A percentile compares a stretch with the other conserved stretches of the same genome.
phyloP scores from a whole-genome alignment of 495 filamentous ascomycete genomes.

The Durotheca rogersii region DNA sequence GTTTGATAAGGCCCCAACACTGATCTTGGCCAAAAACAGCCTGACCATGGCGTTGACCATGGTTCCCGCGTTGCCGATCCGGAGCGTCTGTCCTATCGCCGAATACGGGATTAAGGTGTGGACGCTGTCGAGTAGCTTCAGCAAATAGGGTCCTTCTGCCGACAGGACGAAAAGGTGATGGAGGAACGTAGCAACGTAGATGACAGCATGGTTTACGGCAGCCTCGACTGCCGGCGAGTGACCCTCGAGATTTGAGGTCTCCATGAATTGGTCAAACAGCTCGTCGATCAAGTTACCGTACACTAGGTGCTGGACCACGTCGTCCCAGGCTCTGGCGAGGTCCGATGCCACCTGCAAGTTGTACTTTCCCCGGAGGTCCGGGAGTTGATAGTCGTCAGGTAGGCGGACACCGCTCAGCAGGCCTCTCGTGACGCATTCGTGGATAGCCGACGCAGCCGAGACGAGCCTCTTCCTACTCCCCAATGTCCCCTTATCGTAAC shows the following conservation, averaged over 20 bases:
- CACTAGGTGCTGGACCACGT: constrained; percentile 56
- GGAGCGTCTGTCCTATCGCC: constrained; percentile 60
- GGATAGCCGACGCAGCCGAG: constrained; percentile 59
- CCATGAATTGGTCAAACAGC: constrained; percentile 54
- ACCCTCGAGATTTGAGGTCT: constrained; percentile 56
- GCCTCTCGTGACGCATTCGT: constrained; percentile 61
- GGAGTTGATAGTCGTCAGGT: constrained; percentile 33
- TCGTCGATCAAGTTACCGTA: constrained; percentile 60
- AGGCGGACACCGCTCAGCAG: constrained; percentile 55
- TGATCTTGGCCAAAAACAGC: constrained; percentile 64
- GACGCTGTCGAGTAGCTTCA: constrained; percentile 57
- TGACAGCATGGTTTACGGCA: constrained; percentile 56
- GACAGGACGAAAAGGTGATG: constrained; percentile 64
- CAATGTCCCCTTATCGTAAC: constrained; percentile 66
- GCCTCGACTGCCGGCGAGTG: constrained; percentile 57
- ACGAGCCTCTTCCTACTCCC: constrained; percentile 65
- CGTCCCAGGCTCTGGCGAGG: constrained; percentile 55
- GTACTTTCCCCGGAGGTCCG: constrained; percentile 46
- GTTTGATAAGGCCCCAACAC: constrained; percentile 60
- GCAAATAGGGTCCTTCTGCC: constrained; percentile 61
- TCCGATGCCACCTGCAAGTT: constrained; percentile 55
- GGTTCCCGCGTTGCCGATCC: constrained; percentile 65
- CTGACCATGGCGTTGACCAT: constrained; percentile 67
- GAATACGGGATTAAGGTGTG: constrained; percentile 62
- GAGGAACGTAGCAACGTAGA: constrained; percentile 63